Conservation (phyloP, 2,329 filamentous ascomycete species). For the Escovopsis weberi region DNA sequence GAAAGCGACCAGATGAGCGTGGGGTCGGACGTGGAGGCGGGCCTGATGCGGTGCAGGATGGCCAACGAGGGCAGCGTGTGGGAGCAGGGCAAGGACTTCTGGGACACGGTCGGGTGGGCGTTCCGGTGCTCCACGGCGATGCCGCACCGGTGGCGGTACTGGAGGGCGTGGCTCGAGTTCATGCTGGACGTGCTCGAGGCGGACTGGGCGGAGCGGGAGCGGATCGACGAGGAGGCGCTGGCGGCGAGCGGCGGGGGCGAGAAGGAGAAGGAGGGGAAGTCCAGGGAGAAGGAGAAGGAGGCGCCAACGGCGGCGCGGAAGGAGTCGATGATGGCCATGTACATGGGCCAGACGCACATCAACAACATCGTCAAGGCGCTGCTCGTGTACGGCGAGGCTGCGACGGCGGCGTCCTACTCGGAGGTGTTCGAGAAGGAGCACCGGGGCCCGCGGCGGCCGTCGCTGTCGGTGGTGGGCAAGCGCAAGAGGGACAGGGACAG, state of each 20-base stretch:
- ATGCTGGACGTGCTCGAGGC: conserved; percentile 65
- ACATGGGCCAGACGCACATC: conserved; percentile 34
- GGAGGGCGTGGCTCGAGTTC: conserved; percentile 66
- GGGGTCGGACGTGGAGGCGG: conserved; percentile 31
- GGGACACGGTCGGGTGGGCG: conserved; percentile 79
- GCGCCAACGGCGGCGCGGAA: conserved; percentile 21
- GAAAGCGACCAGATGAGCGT: conserved; percentile 22
- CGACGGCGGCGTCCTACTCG: conserved; percentile 39
- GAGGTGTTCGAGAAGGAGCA: conserved; percentile 55
- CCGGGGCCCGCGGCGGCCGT: conserved; percentile 23
- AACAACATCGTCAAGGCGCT: conserved; percentile 50
- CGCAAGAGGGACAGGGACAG: conserved; percentile 24
- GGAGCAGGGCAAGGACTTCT: conserved; percentile 70
- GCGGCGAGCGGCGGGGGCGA: conserved; percentile 7
- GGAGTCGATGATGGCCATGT: conserved; percentile 46
- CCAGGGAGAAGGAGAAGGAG: conserved; percentile 6
- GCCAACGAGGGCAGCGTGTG: conserved; percentile 56
- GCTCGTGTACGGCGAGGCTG: conserved; percentile 47
- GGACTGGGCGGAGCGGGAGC: conserved; percentile 48
- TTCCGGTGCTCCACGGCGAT: conserved; percentile 74
- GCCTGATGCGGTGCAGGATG: conserved; percentile 41
- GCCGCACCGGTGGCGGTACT: conserved; percentile 63
- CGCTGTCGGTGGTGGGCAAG: conserved; percentile 22
- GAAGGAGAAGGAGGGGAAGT: conserved; percentile 8
- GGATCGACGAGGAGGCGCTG: conserved; percentile 27